Evolutionary conservation across 139 green algal genomes (phyloP).

Genomic region (Chlamydomonas sp.): DNA sequence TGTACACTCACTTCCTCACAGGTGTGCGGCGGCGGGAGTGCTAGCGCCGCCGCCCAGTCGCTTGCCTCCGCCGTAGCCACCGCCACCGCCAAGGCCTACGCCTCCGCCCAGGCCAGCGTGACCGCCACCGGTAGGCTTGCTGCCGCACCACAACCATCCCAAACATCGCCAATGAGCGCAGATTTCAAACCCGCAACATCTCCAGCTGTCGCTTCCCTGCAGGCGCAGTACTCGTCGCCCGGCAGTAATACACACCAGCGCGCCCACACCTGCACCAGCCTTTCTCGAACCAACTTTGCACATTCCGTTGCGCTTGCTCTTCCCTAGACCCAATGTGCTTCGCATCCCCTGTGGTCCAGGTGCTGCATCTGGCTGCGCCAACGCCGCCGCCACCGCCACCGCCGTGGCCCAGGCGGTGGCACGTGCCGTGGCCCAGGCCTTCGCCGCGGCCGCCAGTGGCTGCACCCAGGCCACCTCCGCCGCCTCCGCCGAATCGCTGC

Average conservation of each 20-base stretch:
- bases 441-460: conserved; percentile 27
- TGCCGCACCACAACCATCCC: no score
- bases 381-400: conserved; percentile 32
- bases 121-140: background rate
- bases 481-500: background rate
- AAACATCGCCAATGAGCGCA: no score
- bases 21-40: conserved; percentile 35
- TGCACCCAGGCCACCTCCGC: conserved; percentile 23
- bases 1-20: background rate
- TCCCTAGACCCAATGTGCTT: background rate
- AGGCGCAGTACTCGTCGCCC: no score
- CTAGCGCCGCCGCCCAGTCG: conserved; percentile 23
- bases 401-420: conserved; percentile 30
- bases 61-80: conserved; percentile 36
- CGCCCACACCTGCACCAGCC: no score
- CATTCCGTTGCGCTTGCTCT: background rate
- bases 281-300: no score
- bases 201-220: no score
- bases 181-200: no score
- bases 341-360: background rate
- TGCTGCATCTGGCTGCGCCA: conserved; percentile 24
- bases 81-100: conserved; percentile 31
- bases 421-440: conserved; percentile 16
- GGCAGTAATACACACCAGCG: no score
- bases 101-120: conserved; percentile 11